Evolutionary conservation across 768 basidiomycete genomes (phyloP).

Genomic region (Lactifluus piperatus): DNA sequence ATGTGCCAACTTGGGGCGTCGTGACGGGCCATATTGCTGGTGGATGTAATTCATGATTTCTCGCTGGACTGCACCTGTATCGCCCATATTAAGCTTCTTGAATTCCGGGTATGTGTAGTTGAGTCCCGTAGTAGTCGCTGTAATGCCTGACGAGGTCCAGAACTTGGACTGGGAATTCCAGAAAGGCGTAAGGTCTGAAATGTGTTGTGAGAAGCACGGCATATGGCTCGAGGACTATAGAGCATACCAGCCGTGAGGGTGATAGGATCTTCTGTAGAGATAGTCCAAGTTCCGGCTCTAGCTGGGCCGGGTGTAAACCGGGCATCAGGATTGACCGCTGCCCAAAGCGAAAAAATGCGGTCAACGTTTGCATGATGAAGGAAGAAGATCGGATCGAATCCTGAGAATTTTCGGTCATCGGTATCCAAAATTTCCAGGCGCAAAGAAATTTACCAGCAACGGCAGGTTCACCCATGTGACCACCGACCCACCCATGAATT

Average conservation of each 20-base stretch:
- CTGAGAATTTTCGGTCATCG: slow-evolving; percentile 22
- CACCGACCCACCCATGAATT: slow-evolving; percentile 29
- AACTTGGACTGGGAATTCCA: slow-evolving; percentile 30
- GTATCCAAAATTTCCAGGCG: background rate
- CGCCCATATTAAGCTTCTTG: slow-evolving; percentile 28
- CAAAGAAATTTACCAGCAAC: slow-evolving; percentile 38
- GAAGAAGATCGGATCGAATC: slow-evolving; percentile 47
- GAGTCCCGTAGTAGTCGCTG: slow-evolving; percentile 27
- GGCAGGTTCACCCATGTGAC: slow-evolving; percentile 18
- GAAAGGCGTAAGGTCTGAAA: slow-evolving; percentile 39
- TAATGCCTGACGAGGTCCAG: slow-evolving; percentile 31
- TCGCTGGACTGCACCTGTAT: slow-evolving; percentile 23
- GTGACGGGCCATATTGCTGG: slow-evolving; percentile 27
- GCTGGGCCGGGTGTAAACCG: slow-evolving; percentile 28
- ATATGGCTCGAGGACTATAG: background rate
- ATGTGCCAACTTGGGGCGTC: rapidly evolving
- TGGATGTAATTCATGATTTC: slow-evolving; percentile 30
- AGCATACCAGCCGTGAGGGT: background rate
- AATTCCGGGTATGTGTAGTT: slow-evolving; percentile 47
- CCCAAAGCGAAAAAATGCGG: slow-evolving; percentile 43
- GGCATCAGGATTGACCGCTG: slow-evolving; percentile 34
- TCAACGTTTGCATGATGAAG: slow-evolving; percentile 48
- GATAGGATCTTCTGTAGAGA: background rate
- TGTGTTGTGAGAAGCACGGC: background rate
- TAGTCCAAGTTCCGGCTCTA: slow-evolving; percentile 16